Percentiles rank a stretch among this genome's conserved stretches.
Evolutionary conservation across 164 flowering plant species (phyloP).

Genomic region (Vitis vinifera): ASM3070453v1 NC_081809.1:5554501-5555000

Average conservation of each 20-base stretch:
- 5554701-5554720: conserved; percentile 36
- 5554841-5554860: background rate
- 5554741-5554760: conserved; percentile 42
- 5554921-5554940: too few species aligned
- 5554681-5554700: conserved; percentile 64
- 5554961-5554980: too few species aligned
- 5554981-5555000: too few species aligned
- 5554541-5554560: conserved; percentile 33
- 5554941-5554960: too few species aligned
- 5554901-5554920: too few species aligned
- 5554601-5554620: conserved; percentile 77
- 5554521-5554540: conserved; percentile 37
- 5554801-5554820: background rate
- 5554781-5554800: conserved; percentile 19
- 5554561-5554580: conserved; percentile 45
- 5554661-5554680: conserved; percentile 84
- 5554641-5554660: conserved; percentile 79
- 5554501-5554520: conserved; percentile 45
- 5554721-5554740: conserved; percentile 20
- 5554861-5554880: conserved; percentile 34
- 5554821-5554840: background rate
- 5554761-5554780: conserved; percentile 26
- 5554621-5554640: conserved; percentile 81
- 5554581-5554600: conserved; percentile 53
- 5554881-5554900: conserved; percentile 23